Evolutionary conservation across 306 rosid species (phyloP).

Genomic region (Vachellia collinsii): DNA sequence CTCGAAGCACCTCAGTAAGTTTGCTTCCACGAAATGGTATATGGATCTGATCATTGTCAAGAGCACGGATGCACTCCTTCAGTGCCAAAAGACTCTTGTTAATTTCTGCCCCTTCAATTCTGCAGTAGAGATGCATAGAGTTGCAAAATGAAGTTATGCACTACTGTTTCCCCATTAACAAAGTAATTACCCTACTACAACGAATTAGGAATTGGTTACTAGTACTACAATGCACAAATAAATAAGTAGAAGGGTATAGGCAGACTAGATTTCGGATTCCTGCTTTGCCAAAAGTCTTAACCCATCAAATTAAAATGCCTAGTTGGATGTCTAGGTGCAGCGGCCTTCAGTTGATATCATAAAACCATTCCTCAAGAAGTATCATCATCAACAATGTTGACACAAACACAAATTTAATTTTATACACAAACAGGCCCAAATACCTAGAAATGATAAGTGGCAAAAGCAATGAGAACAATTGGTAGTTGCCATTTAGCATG

Average conservation of each 20-base stretch:
- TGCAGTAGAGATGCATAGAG: conserved; percentile 32
- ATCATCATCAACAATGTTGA: neutral
- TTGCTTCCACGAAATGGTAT: conserved; percentile 98
- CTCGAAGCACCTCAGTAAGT: conserved; percentile 98
- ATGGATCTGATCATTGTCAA: conserved; percentile 98
- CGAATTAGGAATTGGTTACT: neutral
- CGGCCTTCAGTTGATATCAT: neutral
- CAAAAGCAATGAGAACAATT: conserved; percentile 7
- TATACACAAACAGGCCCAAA: neutral
- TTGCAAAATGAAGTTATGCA: conserved; percentile 8
- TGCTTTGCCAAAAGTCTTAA: neutral
- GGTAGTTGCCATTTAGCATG: conserved; percentile 7
- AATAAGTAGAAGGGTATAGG: neutral
- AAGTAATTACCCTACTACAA: neutral
- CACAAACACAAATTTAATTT: neutral
- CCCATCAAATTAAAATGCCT: neutral
- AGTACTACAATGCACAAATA: neutral
- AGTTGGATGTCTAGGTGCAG: neutral
- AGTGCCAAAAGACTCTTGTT: conserved; percentile 96
- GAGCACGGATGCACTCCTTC: conserved; percentile 96
- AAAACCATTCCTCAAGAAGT: neutral
- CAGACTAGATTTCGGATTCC: neutral
- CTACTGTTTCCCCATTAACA: neutral
- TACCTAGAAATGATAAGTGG: conserved; percentile 5
- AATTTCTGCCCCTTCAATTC: conserved; percentile 98